Conservation (phyloP, 345 rosid species). For the Excoecaria agallocha region DNA sequence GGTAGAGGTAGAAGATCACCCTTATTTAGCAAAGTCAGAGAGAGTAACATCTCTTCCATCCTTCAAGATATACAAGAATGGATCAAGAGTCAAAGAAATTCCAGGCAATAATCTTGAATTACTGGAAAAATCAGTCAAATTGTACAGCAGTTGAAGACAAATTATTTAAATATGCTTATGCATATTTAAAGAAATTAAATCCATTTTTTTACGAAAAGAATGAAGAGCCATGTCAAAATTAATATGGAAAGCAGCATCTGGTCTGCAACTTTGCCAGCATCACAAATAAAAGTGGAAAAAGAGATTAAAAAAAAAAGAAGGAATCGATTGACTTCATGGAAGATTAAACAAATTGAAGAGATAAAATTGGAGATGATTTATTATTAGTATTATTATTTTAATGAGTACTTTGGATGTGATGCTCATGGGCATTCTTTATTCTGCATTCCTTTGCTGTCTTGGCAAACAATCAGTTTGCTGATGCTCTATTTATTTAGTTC, state of each 20-base stretch:
- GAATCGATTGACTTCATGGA: background rate
- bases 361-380: background rate
- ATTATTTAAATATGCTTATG: no score
- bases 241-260: background rate
- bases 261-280: conserved; percentile 10
- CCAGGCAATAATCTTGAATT: conserved; percentile 34
- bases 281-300: background rate
- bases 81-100: conserved; percentile 44
- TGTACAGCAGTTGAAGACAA: conserved; percentile 32
- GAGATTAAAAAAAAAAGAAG: background rate
- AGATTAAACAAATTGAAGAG: background rate
- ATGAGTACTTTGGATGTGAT: conserved; percentile 7
- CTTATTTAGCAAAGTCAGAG: conserved; percentile 45
- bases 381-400: background rate
- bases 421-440: background rate
- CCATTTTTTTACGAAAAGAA: background rate
- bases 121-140: conserved; percentile 40
- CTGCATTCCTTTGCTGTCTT: background rate
- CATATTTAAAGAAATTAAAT: background rate
- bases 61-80: conserved; percentile 55
- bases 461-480: background rate
- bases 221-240: background rate
- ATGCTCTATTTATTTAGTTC: background rate
- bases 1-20: conserved; percentile 54
- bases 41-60: conserved; percentile 36